Percentiles rank a stretch among this genome's conserved stretches.
phyloP scores from a whole-genome alignment of 192 early-diverging fungal species.

The Coemansia sp. region DNA sequence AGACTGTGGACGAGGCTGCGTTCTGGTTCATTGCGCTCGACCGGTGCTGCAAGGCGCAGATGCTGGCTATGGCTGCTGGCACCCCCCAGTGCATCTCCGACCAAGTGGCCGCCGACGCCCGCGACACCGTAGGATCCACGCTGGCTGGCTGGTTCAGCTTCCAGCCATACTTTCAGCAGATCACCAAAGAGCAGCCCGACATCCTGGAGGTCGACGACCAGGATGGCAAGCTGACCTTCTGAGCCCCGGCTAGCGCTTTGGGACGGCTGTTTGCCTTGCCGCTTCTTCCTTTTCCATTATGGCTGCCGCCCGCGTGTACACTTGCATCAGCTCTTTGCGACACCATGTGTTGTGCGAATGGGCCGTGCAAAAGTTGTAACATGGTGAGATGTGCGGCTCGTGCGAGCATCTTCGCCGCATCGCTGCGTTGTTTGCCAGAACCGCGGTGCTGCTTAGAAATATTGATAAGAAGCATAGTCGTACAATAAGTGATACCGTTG shows the following conservation, averaged over 20 bases:
- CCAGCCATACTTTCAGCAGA: slow-evolving; percentile 50
- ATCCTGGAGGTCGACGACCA: slow-evolving; percentile 38
- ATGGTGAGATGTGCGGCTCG: slow-evolving; percentile 38
- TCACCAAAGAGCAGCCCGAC: slow-evolving; percentile 42
- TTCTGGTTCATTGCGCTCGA: slow-evolving; percentile 63
- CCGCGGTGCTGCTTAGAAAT: neutral
- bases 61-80: slow-evolving; percentile 57
- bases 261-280: too few species aligned
- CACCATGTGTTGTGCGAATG: slow-evolving; percentile 45
- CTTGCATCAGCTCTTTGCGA: slow-evolving; percentile 28
- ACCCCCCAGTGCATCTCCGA: slow-evolving; percentile 24
- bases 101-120: slow-evolving; percentile 34
- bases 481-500: too few species aligned
- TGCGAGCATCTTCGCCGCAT: slow-evolving; percentile 47
- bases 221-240: slow-evolving; percentile 21
- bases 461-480: too few species aligned
- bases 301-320: neutral
- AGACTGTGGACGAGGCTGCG: slow-evolving; percentile 57
- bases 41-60: slow-evolving; percentile 57
- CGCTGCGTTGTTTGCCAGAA: slow-evolving; percentile 30
- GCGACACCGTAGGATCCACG: slow-evolving; percentile 31
- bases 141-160: slow-evolving; percentile 53
- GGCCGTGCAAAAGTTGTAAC: slow-evolving; percentile 45
- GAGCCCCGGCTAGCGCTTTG: too few species aligned
- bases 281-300: too few species aligned